A percentile compares a stretch with the other conserved stretches of the same genome.
phyloP scores from a whole-genome alignment of 768 basidiomycete species.

The Phylloporus sp. region DNA sequence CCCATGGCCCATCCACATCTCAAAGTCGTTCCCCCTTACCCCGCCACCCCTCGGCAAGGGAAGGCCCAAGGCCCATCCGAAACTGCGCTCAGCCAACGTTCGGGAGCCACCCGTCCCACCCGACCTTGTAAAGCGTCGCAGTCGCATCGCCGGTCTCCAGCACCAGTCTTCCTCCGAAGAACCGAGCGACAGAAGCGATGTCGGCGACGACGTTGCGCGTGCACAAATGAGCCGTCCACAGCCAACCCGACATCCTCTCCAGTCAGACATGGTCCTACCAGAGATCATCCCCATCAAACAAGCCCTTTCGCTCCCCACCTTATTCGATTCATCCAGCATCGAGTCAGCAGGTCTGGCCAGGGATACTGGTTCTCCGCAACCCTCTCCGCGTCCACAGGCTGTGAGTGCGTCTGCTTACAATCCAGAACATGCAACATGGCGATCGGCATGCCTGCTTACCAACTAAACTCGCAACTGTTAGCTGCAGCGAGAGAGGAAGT shows the following conservation, averaged over 20 bases:
- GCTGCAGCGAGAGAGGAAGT: slow-evolving; percentile 12
- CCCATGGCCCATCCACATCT: slow-evolving; percentile 25
- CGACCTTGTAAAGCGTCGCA: slow-evolving; percentile 27
- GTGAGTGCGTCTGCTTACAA: slow-evolving; percentile 18
- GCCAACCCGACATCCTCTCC: background rate
- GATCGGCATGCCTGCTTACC: slow-evolving; percentile 18
- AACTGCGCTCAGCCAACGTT: slow-evolving; percentile 22
- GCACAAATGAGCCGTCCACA: background rate
- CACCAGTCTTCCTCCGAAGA: slow-evolving; percentile 25
- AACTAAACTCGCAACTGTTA: slow-evolving; percentile 18
- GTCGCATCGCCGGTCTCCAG: slow-evolving; percentile 13
- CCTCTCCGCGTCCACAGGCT: slow-evolving; percentile 13
- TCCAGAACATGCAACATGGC: slow-evolving; percentile 4
- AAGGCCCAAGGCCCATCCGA: slow-evolving; percentile 27
- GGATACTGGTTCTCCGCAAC: background rate
- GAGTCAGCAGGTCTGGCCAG: background rate
- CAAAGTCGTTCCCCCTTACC: slow-evolving; percentile 30
- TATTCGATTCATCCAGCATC: slow-evolving; percentile 6
- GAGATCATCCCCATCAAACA: slow-evolving; percentile 6
- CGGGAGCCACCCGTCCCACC: slow-evolving; percentile 33
- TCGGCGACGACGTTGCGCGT: slow-evolving; percentile 14
- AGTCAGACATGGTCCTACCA: background rate
- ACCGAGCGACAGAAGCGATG: slow-evolving; percentile 27
- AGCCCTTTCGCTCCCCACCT: slow-evolving; percentile 2
- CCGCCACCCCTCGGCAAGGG: slow-evolving; percentile 26